Base-by-base conservation (phyloP, 345 rosid species). In the Carallia pectinifolia region DNA sequence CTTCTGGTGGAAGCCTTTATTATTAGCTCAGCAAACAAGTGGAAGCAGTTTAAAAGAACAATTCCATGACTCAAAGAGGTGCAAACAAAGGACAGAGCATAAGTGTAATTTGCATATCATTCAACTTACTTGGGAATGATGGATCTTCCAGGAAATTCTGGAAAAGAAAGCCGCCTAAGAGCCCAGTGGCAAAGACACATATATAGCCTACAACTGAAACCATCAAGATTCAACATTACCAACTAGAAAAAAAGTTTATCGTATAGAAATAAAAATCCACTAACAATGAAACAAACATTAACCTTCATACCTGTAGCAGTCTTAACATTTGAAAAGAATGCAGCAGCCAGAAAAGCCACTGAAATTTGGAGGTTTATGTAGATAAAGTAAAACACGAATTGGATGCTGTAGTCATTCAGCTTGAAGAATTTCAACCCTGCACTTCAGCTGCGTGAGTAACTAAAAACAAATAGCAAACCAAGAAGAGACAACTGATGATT, bases 311-410 rank as follows among this genome's bases (percentile, higher is more conserved):
- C 99, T 88, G 97, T 80, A 68, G 97, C 97, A 74, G 92, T 92
- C 84, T 89, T 88, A 53, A 84, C 84, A 64, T 83, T 85, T 68
- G 96, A 80, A 80, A 95, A 91, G 78, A 80, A 63, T 52, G 92
- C 81, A 34, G 97, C 86, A 17, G 73, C 62, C 19, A 95, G 82
- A 76, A 95, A 95, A 34, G 92, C 97, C 65, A 87, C 3, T 30
- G 97, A 69, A 56, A 94, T 83, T 88, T 91, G 98, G 69, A 94
- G 80, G 86, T 94, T 94, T 71, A 89, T 85, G 69, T 81, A 94
- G 76, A 84, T 66, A 69, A 91, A 82, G 73, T 78, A 94, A 63
- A 94, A 94, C 62, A 83, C 71, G 48, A 88, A 79, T 58, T 91
- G 97, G 79, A 91, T 72, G 73, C 81, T 60, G 82, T 87, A 89